Percentiles rank a stretch among this genome's conserved stretches.
These are phyloP conservation scores for Phellopilus nigrolimitatus DNA, from an alignment of 1,284 basidiomycete genomes.

Conservation along the genomic window DNA sequence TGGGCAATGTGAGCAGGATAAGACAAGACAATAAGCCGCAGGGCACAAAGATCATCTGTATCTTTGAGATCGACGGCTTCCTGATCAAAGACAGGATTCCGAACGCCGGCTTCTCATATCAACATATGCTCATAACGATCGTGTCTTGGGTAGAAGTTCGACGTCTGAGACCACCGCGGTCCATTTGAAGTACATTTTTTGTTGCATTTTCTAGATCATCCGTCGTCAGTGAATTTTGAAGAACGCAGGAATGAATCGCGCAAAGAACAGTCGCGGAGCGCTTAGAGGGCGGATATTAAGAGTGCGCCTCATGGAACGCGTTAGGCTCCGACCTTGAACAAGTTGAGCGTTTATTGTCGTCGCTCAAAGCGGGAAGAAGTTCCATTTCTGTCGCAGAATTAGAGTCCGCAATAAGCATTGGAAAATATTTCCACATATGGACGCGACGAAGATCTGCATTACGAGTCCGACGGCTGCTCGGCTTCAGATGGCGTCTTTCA, in stretches of 20 bases:
- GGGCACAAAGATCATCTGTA: neutral
- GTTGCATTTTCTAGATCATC: too few relatives aligned
- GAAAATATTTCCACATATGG: too few relatives aligned
- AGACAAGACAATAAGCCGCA: constrained; percentile 10
- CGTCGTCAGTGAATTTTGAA: neutral
- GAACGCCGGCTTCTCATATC: neutral
- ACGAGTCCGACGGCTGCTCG: too few relatives aligned
- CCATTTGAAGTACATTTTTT: too few relatives aligned
- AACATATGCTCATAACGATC: too few relatives aligned
- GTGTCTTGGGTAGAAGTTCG: neutral
- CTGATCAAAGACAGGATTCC: neutral
- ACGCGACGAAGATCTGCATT: too few relatives aligned
- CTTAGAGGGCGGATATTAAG: constrained; percentile 1
- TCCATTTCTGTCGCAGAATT: neutral
- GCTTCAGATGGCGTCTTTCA: neutral
- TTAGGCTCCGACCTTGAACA: neutral
- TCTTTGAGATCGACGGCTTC: constrained; percentile 3
- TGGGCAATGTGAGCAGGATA: constrained; percentile 1
- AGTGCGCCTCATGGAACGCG: neutral
- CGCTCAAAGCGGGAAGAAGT: constrained; percentile 1
- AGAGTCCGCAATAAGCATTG: too few relatives aligned
- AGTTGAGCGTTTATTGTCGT: constrained; percentile 5
- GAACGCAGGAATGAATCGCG: neutral
- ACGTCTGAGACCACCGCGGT: too few relatives aligned
- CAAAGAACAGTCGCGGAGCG: neutral